phyloP scores from a whole-genome alignment of 1,284 basidiomycete species.

The Apiotrichum veenhuisii region DNA sequence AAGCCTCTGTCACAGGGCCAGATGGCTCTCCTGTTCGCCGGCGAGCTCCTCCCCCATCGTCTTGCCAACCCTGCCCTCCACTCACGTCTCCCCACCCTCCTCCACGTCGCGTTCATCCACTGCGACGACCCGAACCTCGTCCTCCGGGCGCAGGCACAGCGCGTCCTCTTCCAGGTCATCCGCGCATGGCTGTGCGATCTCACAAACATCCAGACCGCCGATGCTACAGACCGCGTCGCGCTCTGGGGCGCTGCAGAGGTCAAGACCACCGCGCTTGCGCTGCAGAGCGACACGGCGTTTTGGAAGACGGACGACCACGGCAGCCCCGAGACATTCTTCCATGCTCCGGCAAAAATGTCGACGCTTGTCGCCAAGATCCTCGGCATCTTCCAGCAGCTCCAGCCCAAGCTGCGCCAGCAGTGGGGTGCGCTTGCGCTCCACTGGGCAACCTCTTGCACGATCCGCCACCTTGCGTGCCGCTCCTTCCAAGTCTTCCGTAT shows the following conservation, averaged over 20 bases:
- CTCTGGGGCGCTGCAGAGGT: constrained; percentile 49
- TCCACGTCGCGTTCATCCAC: constrained; percentile 79
- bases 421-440: constrained; percentile 77
- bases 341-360: constrained; percentile 63
- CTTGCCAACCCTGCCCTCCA: constrained; percentile 63
- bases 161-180: constrained; percentile 73
- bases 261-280: constrained; percentile 55
- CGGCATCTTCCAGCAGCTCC: constrained; percentile 65
- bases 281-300: constrained; percentile 54
- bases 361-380: constrained; percentile 64
- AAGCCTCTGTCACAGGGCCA: constrained; percentile 68
- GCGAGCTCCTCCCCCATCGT: constrained; percentile 74
- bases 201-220: constrained; percentile 20
- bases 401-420: constrained; percentile 63
- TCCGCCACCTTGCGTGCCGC: constrained; percentile 78
- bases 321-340: constrained; percentile 34
- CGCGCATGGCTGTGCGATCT: constrained; percentile 64
- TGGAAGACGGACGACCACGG: constrained; percentile 69
- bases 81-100: constrained; percentile 65
- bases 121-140: constrained; percentile 71
- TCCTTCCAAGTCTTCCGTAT: constrained; percentile 88
- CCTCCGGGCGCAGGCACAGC: constrained; percentile 66
- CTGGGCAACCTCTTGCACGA: constrained; percentile 85
- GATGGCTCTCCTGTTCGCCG: constrained; percentile 80
- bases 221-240: constrained; percentile 22